These are phyloP conservation scores for Ramalina peruviana DNA, from an alignment of 495 filamentous ascomycete species.

Conservation along the genomic window DNA sequence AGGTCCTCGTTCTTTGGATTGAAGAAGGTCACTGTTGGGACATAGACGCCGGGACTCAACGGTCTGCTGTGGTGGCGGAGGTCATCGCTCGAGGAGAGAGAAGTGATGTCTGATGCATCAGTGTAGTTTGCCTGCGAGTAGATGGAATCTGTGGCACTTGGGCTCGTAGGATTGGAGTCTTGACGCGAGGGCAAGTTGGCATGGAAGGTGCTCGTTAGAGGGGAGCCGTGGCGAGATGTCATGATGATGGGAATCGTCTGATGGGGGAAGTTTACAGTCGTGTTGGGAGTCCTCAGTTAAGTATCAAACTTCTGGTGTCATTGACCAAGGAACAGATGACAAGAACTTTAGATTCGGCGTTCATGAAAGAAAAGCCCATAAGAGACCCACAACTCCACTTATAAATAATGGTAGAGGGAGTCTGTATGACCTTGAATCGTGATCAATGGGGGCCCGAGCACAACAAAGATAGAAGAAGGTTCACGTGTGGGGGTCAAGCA, in stretches of 20 bases:
- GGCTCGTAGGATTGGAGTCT: slow-evolving; percentile 2
- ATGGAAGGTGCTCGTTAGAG: slow-evolving; percentile 6
- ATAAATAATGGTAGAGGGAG: slow-evolving; percentile 1
- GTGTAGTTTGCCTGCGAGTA: slow-evolving; percentile 15
- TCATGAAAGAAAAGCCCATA: neutral
- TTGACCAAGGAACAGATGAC: neutral
- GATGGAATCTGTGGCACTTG: slow-evolving; percentile 5
- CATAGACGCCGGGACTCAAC: slow-evolving; percentile 44
- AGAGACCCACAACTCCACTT: neutral
- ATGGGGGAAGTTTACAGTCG: neutral
- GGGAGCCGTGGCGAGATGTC: slow-evolving; percentile 10
- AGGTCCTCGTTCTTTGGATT: slow-evolving; percentile 39
- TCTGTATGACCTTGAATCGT: neutral
- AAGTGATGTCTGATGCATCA: slow-evolving; percentile 12
- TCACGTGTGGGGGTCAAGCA: slow-evolving; percentile 1
- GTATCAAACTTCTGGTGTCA: too few relatives aligned
- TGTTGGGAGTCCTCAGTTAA: neutral
- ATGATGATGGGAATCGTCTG: neutral
- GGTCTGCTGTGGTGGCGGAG: slow-evolving; percentile 15
- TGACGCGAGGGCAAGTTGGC: neutral
- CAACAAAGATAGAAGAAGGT: neutral
- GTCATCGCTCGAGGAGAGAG: slow-evolving; percentile 19
- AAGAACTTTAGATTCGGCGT: neutral
- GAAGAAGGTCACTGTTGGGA: slow-evolving; percentile 61
- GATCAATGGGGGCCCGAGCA: slow-evolving; percentile 2